Percentiles rank a stretch among this genome's conserved stretches.
Conservation (phyloP, 2,329 filamentous ascomycete genomes). For the Stagonosporopsis rhizophila region DNA sequence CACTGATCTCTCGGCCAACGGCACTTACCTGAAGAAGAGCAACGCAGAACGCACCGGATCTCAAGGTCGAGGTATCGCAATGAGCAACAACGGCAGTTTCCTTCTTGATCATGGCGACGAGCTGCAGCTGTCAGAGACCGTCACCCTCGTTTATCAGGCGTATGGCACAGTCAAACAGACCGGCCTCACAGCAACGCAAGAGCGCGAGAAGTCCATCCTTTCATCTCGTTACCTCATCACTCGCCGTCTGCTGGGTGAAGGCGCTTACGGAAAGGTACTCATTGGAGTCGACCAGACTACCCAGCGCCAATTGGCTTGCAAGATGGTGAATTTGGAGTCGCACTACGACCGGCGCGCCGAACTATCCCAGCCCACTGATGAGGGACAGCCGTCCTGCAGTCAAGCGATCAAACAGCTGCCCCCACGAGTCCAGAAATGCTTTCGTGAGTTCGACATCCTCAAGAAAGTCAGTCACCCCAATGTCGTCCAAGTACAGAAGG, state of each 20-base stretch:
- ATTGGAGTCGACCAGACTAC: conserved; percentile 61
- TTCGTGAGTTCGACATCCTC: conserved; percentile 58
- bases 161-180: conserved; percentile 8
- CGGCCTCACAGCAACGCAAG: conserved; percentile 32
- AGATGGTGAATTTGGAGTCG: conserved; percentile 63
- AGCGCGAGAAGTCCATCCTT: conserved; percentile 54
- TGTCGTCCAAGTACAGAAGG: conserved; percentile 64
- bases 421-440: conserved; percentile 34
- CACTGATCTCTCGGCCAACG: conserved; percentile 55
- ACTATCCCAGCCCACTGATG: conserved; percentile 8
- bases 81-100: conserved; percentile 46
- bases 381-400: conserved; percentile 1
- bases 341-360: conserved; percentile 21
- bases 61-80: conserved; percentile 36
- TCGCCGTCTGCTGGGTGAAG: conserved; percentile 60
- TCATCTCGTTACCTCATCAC: conserved; percentile 58
- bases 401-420: conserved; percentile 31
- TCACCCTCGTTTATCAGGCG: conserved; percentile 40
- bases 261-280: conserved; percentile 62
- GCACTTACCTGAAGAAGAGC: conserved; percentile 47
- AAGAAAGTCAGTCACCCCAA: conserved; percentile 65
- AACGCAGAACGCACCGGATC: conserved; percentile 31
- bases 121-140: conserved; percentile 43
- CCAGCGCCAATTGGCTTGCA: conserved; percentile 71
- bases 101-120: conserved; percentile 55